Percentiles rank a stretch among this genome's conserved stretches.
phyloP scores from a whole-genome alignment of 1,284 basidiomycete species.

The Boletus sp. region DNA sequence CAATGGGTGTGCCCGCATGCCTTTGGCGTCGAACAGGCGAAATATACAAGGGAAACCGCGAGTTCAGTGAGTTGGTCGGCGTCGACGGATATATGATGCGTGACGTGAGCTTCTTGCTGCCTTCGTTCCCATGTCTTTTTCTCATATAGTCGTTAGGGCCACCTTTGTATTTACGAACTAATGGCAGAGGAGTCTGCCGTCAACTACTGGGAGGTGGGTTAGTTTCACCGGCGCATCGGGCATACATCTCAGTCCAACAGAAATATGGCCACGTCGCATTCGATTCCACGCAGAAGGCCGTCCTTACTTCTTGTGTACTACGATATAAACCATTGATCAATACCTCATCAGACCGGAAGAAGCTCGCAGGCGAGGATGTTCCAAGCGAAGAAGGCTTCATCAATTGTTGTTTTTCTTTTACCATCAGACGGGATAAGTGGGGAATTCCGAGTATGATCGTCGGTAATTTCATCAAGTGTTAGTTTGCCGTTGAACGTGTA shows the following conservation, averaged over 20 bases:
- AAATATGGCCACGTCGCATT: constrained; percentile 97
- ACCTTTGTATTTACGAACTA: constrained; percentile 95
- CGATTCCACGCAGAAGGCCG: constrained; percentile 86
- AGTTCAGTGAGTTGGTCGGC: constrained; percentile 89
- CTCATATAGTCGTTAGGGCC: constrained; percentile 54
- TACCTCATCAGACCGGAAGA: constrained; percentile 34
- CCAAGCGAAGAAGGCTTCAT: constrained; percentile 70
- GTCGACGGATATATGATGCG: constrained; percentile 82
- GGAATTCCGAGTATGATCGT: constrained; percentile 94
- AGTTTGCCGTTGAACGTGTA: constrained; percentile 1
- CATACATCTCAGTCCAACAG: constrained; percentile 41
- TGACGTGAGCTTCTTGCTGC: constrained; percentile 55
- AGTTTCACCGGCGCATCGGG: neutral
- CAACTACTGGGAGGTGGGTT: constrained; percentile 93
- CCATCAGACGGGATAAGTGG: constrained; percentile 89
- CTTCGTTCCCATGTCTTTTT: constrained; percentile 15
- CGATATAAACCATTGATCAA: constrained; percentile 69
- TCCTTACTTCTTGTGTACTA: constrained; percentile 92
- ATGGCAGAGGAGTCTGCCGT: constrained; percentile 97
- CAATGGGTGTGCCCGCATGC: constrained; percentile 96
- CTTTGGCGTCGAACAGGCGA: constrained; percentile 97
- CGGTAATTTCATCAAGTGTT: constrained; percentile 78
- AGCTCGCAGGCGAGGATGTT: constrained; percentile 24
- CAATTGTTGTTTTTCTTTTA: constrained; percentile 96
- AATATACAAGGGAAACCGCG: constrained; percentile 97